phyloP scores from a whole-genome alignment of 176 grass and related monocot species.

The sorghum (Sorghum bicolor) region DNA sequence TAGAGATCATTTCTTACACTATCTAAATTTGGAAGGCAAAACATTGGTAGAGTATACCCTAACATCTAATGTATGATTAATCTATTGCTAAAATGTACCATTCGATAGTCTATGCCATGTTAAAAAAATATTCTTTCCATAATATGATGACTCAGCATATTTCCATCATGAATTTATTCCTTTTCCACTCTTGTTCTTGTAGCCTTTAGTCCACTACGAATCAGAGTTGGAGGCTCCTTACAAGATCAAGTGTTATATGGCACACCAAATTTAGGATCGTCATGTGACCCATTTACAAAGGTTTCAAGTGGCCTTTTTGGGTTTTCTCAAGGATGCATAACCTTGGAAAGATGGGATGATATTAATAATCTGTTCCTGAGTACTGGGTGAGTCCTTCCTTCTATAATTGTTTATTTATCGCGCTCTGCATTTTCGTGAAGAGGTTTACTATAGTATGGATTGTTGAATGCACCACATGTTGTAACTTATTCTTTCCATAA shows the following conservation, averaged over 20 bases:
- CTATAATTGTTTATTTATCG: background rate
- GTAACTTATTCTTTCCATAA: background rate
- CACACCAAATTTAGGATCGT: conserved; percentile 53
- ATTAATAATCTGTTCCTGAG: conserved; percentile 76
- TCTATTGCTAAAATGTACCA: background rate
- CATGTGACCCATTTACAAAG: conserved; percentile 69
- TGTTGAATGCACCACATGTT: background rate
- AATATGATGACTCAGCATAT: background rate
- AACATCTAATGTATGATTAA: background rate
- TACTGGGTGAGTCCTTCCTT: conserved; percentile 54
- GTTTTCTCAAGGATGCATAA: conserved; percentile 95
- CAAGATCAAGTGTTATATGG: conserved; percentile 95
- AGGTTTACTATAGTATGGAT: background rate
- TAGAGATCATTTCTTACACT: background rate
- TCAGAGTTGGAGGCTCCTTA: conserved; percentile 95
- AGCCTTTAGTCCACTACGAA: conserved; percentile 78
- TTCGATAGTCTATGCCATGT: background rate
- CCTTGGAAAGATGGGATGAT: conserved; percentile 85
- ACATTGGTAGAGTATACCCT: background rate
- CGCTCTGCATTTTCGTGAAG: background rate
- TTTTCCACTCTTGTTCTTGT: background rate
- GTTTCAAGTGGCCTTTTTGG: conserved; percentile 71
- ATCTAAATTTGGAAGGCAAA: background rate
- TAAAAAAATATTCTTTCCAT: background rate
- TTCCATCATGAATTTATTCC: background rate